Evolutionary conservation across 345 rosid genomes (phyloP).

Genomic region (Aquilaria sinensis): DNA sequence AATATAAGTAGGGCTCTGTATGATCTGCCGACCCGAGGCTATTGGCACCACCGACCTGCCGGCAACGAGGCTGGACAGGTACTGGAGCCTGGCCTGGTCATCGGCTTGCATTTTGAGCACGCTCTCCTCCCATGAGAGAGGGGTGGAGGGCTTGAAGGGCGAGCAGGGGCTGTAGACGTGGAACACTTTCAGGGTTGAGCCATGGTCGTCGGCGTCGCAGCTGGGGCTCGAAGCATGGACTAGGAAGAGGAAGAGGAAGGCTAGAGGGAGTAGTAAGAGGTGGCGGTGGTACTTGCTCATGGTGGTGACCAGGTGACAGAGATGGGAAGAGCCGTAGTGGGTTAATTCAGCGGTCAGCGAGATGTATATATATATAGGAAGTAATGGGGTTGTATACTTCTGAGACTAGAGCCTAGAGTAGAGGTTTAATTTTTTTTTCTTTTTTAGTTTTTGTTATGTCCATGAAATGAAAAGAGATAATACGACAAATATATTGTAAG

Average conservation of each 20-base stretch:
- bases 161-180: constrained; percentile 77
- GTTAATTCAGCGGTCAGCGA: constrained; percentile 7
- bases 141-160: constrained; percentile 47
- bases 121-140: constrained; percentile 74
- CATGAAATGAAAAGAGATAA: no score
- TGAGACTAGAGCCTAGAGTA: no score
- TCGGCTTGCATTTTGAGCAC: constrained; percentile 57
- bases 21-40: constrained; percentile 77
- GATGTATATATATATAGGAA: constrained; percentile 19
- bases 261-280: constrained; percentile 10
- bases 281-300: constrained; percentile 9
- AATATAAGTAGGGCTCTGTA: constrained; percentile 82
- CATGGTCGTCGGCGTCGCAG: constrained; percentile 40
- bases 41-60: constrained; percentile 67
- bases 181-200: constrained; percentile 69
- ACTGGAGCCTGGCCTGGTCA: constrained; percentile 68
- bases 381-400: neutral
- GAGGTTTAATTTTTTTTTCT: no score
- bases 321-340: constrained; percentile 7
- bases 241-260: constrained; percentile 22
- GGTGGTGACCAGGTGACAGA: constrained; percentile 16
- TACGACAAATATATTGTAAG: no score
- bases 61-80: constrained; percentile 63
- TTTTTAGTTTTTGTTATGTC: no score
- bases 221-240: constrained; percentile 33